Conservation (phyloP, 148 eudicot species). For the Drosera capensis region DNA sequence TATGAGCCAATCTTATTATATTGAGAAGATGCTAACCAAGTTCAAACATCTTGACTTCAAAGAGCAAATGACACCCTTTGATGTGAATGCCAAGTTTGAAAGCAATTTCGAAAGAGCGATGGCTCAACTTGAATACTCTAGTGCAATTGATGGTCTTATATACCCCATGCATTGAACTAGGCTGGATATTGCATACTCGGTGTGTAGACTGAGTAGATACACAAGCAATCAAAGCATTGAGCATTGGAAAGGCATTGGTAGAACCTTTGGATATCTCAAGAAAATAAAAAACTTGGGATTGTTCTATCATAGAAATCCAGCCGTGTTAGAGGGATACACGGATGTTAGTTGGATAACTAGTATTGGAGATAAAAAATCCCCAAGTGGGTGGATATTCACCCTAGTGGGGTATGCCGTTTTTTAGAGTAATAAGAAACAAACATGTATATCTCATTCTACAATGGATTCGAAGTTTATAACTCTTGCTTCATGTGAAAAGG, state of each 20-base stretch:
- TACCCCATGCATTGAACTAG: slow-evolving; percentile 11
- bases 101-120: background rate
- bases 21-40: slow-evolving; percentile 6
- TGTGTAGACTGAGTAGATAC: background rate
- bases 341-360: slow-evolving; percentile 5
- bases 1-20: slow-evolving; percentile 1
- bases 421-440: slow-evolving; percentile 10
- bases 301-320: background rate
- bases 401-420: slow-evolving; percentile 7
- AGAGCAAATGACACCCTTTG: slow-evolving; percentile 6
- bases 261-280: background rate
- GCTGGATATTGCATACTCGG: slow-evolving; percentile 6
- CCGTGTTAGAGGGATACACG: slow-evolving; percentile 1
- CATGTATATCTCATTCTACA: slow-evolving; percentile 1
- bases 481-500: too few species aligned
- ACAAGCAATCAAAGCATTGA: background rate
- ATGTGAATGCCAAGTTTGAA: too few species aligned
- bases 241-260: background rate
- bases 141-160: slow-evolving; percentile 1
- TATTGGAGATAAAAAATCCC: background rate
- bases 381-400: slow-evolving; percentile 1
- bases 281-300: background rate
- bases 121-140: background rate
- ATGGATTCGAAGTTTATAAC: slow-evolving; percentile 10
- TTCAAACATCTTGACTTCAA: slow-evolving; percentile 1